phyloP scores from a whole-genome alignment of 441 rosid genomes.

The Sinapis alba region DNA sequence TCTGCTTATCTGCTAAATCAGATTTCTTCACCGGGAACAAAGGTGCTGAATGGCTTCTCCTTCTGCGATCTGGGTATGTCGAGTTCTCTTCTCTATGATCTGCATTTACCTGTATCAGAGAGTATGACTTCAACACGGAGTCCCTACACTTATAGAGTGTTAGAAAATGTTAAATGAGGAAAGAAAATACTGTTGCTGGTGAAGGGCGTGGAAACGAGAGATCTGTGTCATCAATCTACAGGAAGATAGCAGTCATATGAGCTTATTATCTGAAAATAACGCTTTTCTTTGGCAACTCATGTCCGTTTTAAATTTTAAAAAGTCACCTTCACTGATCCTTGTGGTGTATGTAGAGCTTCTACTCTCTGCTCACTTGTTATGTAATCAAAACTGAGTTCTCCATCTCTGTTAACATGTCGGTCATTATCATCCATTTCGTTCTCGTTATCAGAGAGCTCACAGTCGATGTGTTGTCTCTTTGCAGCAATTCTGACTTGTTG shows the following conservation, averaged over 20 bases:
- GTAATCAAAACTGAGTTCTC: slow-evolving; percentile 92
- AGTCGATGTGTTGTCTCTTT: slow-evolving; percentile 82
- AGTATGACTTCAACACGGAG: background rate
- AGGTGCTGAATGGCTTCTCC: slow-evolving; percentile 48
- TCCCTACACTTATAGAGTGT: background rate
- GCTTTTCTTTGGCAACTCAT: background rate
- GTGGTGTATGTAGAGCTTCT: slow-evolving; percentile 53
- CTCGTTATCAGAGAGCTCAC: slow-evolving; percentile 66
- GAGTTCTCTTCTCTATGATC: slow-evolving; percentile 25
- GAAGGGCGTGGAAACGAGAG: slow-evolving; percentile 55
- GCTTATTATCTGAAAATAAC: background rate
- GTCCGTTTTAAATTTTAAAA: background rate
- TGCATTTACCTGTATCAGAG: slow-evolving; percentile 17
- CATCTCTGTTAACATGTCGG: slow-evolving; percentile 49
- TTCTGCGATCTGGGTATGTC: slow-evolving; percentile 40
- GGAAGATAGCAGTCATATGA: background rate
- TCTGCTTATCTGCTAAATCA: slow-evolving; percentile 57
- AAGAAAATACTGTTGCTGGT: slow-evolving; percentile 55
- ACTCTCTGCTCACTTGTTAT: slow-evolving; percentile 56
- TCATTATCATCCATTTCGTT: slow-evolving; percentile 52
- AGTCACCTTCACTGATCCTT: slow-evolving; percentile 75
- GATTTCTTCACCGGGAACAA: slow-evolving; percentile 42
- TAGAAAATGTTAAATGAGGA: background rate
- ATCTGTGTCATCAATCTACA: slow-evolving; percentile 68
- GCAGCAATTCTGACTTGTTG: slow-evolving; percentile 63